A percentile compares a stretch with the other conserved stretches of the same genome.
These are phyloP conservation scores for Claviceps maximensis DNA, from an alignment of 2,329 filamentous ascomycete genomes.

Conservation along the genomic window DNA sequence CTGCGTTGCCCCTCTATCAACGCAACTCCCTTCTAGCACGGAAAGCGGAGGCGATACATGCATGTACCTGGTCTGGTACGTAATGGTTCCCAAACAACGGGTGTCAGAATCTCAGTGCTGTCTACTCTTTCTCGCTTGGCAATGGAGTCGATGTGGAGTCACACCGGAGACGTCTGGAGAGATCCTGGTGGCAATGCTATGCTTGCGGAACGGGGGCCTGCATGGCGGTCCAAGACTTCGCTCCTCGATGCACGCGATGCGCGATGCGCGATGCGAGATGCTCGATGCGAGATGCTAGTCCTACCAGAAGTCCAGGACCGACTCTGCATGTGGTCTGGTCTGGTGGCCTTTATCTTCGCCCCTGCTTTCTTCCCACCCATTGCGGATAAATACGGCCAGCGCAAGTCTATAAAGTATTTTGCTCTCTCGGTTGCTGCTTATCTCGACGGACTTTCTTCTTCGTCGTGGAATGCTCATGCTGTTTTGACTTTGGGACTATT, in stretches of 20 bases:
- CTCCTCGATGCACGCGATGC: not conserved
- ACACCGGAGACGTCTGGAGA: not conserved
- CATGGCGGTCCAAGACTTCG: not conserved
- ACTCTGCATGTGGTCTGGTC: not conserved
- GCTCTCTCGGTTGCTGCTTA: not conserved
- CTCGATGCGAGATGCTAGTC: not conserved
- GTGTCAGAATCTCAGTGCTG: not conserved
- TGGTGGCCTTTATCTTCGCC: not conserved
- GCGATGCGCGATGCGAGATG: not conserved
- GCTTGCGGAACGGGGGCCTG: not conserved
- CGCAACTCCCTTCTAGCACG: not conserved
- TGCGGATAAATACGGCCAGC: not conserved
- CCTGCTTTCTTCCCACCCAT: not conserved
- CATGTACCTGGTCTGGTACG: not conserved
- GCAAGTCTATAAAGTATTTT: not conserved
- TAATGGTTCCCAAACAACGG: not conserved
- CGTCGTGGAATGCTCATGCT: not conserved
- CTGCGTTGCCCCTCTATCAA: not conserved
- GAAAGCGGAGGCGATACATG: not conserved
- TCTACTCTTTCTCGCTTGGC: not conserved
- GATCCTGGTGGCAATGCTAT: not conserved
- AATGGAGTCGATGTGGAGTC: slow-evolving; percentile 1
- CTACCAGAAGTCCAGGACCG: not conserved
- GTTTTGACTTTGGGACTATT: not conserved
- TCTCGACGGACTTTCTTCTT: not conserved